Base-by-base conservation (phyloP, 257 asterid species). In the Avicennia marina region DNA sequence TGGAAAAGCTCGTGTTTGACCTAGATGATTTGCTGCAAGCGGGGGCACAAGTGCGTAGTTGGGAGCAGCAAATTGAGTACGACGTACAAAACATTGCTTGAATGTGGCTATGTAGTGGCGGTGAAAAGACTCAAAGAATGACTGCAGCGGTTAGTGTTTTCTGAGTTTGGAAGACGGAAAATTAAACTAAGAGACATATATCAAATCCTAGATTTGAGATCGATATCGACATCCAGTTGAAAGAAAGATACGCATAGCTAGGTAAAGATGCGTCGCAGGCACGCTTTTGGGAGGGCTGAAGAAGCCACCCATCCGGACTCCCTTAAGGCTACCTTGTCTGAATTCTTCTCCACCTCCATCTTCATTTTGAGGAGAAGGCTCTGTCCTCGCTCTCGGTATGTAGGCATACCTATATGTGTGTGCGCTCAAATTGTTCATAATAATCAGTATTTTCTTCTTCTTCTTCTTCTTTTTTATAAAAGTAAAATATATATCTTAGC, bases 301-400 rank as follows among this genome's bases (percentile, higher is more conserved):
- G 97, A 89, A 43, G 97, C 95, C 72, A 89, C 93, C 29, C 97
- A 86, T 31, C 95, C 95, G 0, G 97, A 89, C 60, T 86, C 94
- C 15, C 67, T 78, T 36, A 67, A 87, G 47, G 97, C 97, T 69
- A 78, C 95, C 48, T 53, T 89, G 56, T 62, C 94, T 0, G 97
- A 89, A 49, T 87, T 89, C 62, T 67, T 86, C 48, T 81, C 95
- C 38, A 89, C 97, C 13, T 72, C 78, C 66, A 80, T 89, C 84
- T 89, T 86, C 20, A 95, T 89, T 26, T 89, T 89, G 94, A 0
- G 90, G 90, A 33, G 97, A 89, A 60, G 95, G 97, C 67, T 80
- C 93, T 18, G 55, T 89, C 49, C 95, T 86, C 36, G 95, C 97
- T 51, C 64, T 86, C 15, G 78, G 90, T 88, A 68, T 3, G 1